Conservation (phyloP, 1,139 yeast genomes). For the Protomyces macrosporus region DNA sequence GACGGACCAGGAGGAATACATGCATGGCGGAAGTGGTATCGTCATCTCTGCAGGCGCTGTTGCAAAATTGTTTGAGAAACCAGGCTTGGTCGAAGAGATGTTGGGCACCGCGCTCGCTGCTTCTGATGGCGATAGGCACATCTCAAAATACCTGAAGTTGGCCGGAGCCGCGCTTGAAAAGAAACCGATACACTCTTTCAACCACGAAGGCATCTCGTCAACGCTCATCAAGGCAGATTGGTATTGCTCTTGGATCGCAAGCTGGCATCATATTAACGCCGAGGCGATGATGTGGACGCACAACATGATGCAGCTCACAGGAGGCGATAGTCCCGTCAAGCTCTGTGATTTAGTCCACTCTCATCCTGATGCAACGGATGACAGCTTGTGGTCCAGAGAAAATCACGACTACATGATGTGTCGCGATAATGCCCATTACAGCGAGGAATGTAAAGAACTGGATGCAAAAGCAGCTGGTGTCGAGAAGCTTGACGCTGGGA, state of each 20-base stretch:
- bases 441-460: neutral
- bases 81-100: neutral
- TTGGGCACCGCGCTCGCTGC: neutral
- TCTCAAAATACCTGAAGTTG: neutral
- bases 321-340: neutral
- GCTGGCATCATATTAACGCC: neutral
- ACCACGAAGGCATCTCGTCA: neutral
- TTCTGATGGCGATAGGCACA: neutral
- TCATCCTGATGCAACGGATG: neutral
- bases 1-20: neutral
- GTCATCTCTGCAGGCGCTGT: neutral
- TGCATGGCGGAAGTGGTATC: neutral
- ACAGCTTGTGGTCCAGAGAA: neutral
- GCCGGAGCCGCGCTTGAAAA: neutral
- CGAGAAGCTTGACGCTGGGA: neutral
- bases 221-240: neutral
- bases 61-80: neutral
- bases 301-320: neutral
- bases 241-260: neutral
- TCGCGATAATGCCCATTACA: neutral
- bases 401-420: neutral
- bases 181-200: neutral
- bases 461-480: neutral
- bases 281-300: neutral
- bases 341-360: neutral